Conservation (phyloP, 73 alveolate genomes). For the Stentor coeruleus region DNA sequence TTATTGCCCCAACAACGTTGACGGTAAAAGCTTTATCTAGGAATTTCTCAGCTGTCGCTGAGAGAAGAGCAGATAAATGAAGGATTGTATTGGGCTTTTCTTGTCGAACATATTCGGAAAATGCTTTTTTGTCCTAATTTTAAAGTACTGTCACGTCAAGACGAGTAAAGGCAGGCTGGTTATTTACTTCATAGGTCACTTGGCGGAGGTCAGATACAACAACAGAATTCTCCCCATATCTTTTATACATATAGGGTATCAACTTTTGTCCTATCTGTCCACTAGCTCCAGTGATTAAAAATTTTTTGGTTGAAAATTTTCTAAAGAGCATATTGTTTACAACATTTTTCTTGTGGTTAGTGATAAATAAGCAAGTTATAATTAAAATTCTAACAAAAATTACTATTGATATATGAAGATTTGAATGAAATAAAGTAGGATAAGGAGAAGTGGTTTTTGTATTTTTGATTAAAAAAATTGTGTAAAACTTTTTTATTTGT, state of each 20-base stretch:
- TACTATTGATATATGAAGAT: too few species aligned
- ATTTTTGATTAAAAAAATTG: too few species aligned
- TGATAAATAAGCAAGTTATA: too few species aligned
- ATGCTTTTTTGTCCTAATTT: background rate
- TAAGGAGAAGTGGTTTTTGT: too few species aligned
- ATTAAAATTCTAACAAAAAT: too few species aligned
- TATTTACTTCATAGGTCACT: background rate
- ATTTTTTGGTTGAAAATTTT: background rate
- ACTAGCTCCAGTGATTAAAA: slow-evolving; percentile 21
- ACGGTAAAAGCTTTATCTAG: slow-evolving; percentile 37
- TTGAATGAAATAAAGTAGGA: too few species aligned
- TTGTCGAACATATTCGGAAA: background rate
- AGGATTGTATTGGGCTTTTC: background rate
- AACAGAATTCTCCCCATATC: background rate
- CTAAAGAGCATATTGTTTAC: background rate
- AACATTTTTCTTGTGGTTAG: background rate
- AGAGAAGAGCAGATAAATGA: slow-evolving; percentile 52
- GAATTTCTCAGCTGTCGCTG: slow-evolving; percentile 47
- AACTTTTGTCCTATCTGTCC: slow-evolving; percentile 19
- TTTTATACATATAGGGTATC: background rate
- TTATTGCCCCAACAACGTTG: slow-evolving; percentile 39
- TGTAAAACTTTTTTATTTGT: too few species aligned
- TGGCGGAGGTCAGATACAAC: background rate
- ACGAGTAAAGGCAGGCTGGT: background rate
- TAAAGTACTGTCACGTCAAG: slow-evolving; percentile 14